phyloP scores from a whole-genome alignment of 148 eudicot genomes.

The Silene conica region DNA sequence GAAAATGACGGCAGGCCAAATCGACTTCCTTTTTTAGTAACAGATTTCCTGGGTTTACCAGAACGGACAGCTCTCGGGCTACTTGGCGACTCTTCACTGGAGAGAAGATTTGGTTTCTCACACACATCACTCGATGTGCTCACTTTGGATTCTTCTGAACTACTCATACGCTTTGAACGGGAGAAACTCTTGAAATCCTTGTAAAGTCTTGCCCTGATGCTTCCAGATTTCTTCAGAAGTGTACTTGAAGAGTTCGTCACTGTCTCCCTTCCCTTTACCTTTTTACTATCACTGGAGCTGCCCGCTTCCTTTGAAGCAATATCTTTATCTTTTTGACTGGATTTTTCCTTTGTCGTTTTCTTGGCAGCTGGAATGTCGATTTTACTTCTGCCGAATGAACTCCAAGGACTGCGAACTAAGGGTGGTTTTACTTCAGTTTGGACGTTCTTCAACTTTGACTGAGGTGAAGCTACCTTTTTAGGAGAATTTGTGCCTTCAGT shows the following conservation, averaged over 20 bases:
- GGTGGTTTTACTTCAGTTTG: conserved; percentile 20
- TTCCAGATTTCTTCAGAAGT: conserved; percentile 33
- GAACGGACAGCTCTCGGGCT: too few species aligned
- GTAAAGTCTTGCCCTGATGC: conserved; percentile 31
- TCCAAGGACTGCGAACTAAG: conserved; percentile 16
- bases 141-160: conserved; percentile 22
- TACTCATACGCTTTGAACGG: conserved; percentile 18
- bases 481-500: conserved; percentile 10
- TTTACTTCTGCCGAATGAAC: conserved; percentile 18
- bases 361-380: conserved; percentile 12
- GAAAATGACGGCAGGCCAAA: conserved; percentile 18
- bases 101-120: conserved; percentile 19
- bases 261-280: conserved; percentile 27
- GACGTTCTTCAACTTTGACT: conserved; percentile 19
- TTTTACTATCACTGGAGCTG: conserved; percentile 19
- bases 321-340: conserved; percentile 25
- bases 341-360: conserved; percentile 27
- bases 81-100: conserved; percentile 12
- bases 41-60: conserved; percentile 21
- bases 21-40: conserved; percentile 20
- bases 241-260: conserved; percentile 26
- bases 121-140: conserved; percentile 25
- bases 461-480: conserved; percentile 15
- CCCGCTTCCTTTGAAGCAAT: conserved; percentile 25
- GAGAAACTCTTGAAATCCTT: conserved; percentile 31